Evolutionary conservation across 805 yeast species (phyloP), one percentile per base, ranked within the genome.

Genomic region (Metschnikowia shivogae): DNA sequence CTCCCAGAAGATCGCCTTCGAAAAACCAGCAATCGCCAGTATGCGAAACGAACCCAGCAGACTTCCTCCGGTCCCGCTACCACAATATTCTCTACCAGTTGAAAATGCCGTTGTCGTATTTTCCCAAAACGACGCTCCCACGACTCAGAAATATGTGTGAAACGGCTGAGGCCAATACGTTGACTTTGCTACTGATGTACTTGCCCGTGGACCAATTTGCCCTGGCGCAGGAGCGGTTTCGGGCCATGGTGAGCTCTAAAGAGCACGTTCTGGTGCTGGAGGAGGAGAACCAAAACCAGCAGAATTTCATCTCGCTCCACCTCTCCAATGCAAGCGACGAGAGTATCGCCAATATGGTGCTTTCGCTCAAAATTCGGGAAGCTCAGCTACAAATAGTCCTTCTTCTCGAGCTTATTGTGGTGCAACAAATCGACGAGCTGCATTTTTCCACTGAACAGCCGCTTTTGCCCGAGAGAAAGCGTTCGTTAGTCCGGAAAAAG

Each of bases 331-430:
- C 42, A 19, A 45, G 31, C 26, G 55, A 51, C 6, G 63, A 62
- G 22, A 51, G 56, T 7, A 34, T 64, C 1, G 54, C 54, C 1
- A 66, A 61, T 12, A 47, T 74, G 1, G 55, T 67, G 2, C 57
- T 64, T 32, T 68, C 72, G 32, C 62, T 80, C 46, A 80, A 79
- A 49, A 64, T 76, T 2, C 62, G 84, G 30, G 85, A 80, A 50
- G 75, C 81, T 1, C 82, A 79, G 49, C 55, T 81, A 28, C 85
- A 81, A 54, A 63, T 78, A 0, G 52, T 81, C 2, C 48, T 78
- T 0, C 49, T 76, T 2, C 52, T 80, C 34, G 85, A 81, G 50
- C 44, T 77, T 3, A 57, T 80, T 3, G 50, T 58, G 19, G 39
- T 63, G 9, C 57, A 65, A 45, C 59, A 58, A 5, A 48, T 70